These are phyloP conservation scores for Plantago major DNA, from an alignment of 257 asterid genomes.

Conservation along the genomic window DNA sequence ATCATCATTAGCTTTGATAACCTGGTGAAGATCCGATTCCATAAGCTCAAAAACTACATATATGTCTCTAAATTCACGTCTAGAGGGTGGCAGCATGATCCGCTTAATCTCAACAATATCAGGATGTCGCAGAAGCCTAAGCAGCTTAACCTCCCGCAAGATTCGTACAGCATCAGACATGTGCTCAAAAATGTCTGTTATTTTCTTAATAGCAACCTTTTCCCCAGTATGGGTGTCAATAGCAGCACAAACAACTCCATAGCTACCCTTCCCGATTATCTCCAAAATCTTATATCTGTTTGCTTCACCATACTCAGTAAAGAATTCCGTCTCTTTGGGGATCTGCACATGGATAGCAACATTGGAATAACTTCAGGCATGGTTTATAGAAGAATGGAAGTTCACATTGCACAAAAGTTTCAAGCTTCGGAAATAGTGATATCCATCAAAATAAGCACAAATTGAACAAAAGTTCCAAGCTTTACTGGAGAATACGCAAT, in stretches of 20 bases:
- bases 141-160: slow-evolving; percentile 83
- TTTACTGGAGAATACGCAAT: too few relatives aligned
- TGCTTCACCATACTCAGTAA: slow-evolving; percentile 84
- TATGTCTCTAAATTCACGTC: slow-evolving; percentile 77
- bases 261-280: slow-evolving; percentile 87
- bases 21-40: slow-evolving; percentile 98
- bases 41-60: slow-evolving; percentile 91
- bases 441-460: too few relatives aligned
- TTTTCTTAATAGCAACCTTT: slow-evolving; percentile 90
- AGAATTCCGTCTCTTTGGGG: slow-evolving; percentile 62
- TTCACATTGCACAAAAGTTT: not conserved
- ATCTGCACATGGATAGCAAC: slow-evolving; percentile 38
- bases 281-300: slow-evolving; percentile 79
- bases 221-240: slow-evolving; percentile 83
- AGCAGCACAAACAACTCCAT: slow-evolving; percentile 95
- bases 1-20: slow-evolving; percentile 90
- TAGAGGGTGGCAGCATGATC: slow-evolving; percentile 85
- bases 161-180: slow-evolving; percentile 82
- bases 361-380: slow-evolving; percentile 9
- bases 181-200: slow-evolving; percentile 78
- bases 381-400: not conserved
- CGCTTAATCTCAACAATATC: slow-evolving; percentile 92
- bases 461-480: too few relatives aligned
- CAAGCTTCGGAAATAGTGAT: not conserved
- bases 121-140: slow-evolving; percentile 79